Evolutionary conservation across 2,329 filamentous ascomycete genomes (phyloP), one percentile per base, ranked within the genome.

Genomic region (Aspergillus melleus): DNA sequence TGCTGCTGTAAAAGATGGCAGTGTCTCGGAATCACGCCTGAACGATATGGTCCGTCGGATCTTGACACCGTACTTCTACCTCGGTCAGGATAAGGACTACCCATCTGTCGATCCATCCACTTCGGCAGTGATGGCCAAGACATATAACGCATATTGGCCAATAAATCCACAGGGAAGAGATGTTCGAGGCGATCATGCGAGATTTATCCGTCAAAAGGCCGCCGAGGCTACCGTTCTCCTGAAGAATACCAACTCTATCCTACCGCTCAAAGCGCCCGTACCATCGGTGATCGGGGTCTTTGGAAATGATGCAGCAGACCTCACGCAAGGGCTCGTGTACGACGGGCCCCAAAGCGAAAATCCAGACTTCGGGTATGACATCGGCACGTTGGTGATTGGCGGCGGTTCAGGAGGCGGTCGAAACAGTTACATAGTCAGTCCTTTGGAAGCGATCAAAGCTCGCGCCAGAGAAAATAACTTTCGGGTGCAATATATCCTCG

Each of bases 101-200:
- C 79, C 79, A 0, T 65, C 70, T 1, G 74, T 79, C 1, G 72
- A 74, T 5, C 82, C 82, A n/a, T 42, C 36, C 4, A n/a, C 14
- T n/a, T 16, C 60, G 2, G 32, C 32, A 3, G 32, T 32, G 32
- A 55, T 5, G 26, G 32, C 39, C 11, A 24, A 32, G 49, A 73
- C 80, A 55, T 74, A 80, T 55, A 66, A 72, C 16, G 62, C 61
- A 8, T 47, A 57, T 6, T 59, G 60, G 11, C 59, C 55, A 11
- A 47, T 50, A 39, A 57, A n/a, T n/a, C 36, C 16, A 4, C 32
- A 61, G 2, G 59, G 63, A 44, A 54, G 63, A 24, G 88, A 96
- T 70, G 92, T 94, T 10, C 89, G 87, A 52, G 82, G 75, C 29
- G 81, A 92, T 54, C 91, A 96, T 70, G 86, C 78, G 36, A 72